Base-by-base conservation (phyloP, 2,329 filamentous ascomycete genomes). In the Xylaria hypoxylon region DNA sequence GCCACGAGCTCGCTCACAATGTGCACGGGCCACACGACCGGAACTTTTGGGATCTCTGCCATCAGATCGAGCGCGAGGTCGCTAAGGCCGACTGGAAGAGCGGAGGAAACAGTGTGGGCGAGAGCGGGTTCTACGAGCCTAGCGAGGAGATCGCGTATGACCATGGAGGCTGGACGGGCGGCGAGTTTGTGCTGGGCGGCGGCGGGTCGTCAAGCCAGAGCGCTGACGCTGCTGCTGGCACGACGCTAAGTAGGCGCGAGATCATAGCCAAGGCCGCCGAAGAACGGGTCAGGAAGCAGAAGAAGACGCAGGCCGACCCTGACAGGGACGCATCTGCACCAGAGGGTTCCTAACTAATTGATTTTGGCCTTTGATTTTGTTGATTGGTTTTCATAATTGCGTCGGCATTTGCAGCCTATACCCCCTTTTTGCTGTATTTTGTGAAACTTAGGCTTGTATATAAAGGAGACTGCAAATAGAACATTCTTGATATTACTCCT, bases 1-100 rank as follows among this genome's bases (percentile, higher is more conserved):
- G 95, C 76, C 96, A 99, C 80, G 96, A 99, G 82, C 84, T 99
- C 19, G 91, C 94, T 71, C 96, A 99, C 79, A 97, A 97, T 74
- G 92, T 97, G 10, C 90, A 91, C 80, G 85, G 91, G 0, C 88
- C 91, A 0, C 96, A 99, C 78, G 94, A 98, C 79, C 84, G 88
- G 19, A 82, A 92, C 52, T 99, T 99, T 76, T 98, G 96, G 95
- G 87, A 93, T 59, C 79, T 99, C 73, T 97, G 92, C 71, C 90
- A 89, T 72, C 86, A 91, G 82, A 96, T 97, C 74, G 94, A 98
- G 83, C 85, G 86, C 57, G 95, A 97, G 82, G 95, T 97, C 2
- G 90, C 91, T 64, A 83, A 82, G 55, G 91, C 87, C 17, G 94
- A 97, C 81, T 97, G 92, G 90, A 90, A 85, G 74, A 85, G 85